Conservation (phyloP, 257 asterid species). For the Petunia secreta region DNA sequence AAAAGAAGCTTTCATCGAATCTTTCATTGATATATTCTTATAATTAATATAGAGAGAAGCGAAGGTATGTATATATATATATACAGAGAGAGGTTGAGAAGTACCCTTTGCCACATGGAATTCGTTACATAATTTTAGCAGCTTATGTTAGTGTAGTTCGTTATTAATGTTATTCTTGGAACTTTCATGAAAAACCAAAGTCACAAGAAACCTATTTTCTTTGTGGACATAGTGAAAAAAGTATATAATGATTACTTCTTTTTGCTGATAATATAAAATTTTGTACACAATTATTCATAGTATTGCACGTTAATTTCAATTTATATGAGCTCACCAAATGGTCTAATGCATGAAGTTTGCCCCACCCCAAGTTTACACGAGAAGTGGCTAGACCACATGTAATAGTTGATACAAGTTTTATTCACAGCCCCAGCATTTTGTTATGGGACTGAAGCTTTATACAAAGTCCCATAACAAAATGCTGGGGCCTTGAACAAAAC, state of each 20-base stretch:
- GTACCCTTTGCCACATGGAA: slow-evolving; percentile 43
- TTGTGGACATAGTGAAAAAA: slow-evolving; percentile 29
- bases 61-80: slow-evolving; percentile 35
- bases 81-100: slow-evolving; percentile 35
- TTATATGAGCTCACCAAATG: no score
- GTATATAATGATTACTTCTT: slow-evolving; percentile 1
- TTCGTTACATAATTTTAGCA: slow-evolving; percentile 46
- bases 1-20: slow-evolving; percentile 20
- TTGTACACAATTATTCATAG: no score
- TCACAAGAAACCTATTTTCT: slow-evolving; percentile 50
- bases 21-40: slow-evolving; percentile 19
- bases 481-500: no score
- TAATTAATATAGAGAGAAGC: slow-evolving; percentile 24
- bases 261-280: no score
- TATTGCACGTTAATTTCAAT: no score
- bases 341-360: no score
- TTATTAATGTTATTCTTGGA: slow-evolving; percentile 46
- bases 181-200: slow-evolving; percentile 47
- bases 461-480: no score
- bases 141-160: slow-evolving; percentile 57
- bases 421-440: no score
- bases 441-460: no score
- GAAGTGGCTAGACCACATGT: no score
- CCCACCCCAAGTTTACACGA: no score
- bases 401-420: no score